These are phyloP conservation scores for Dipteronia dyeriana DNA, from an alignment of 345 rosid genomes.

Conservation along the genomic window DNA sequence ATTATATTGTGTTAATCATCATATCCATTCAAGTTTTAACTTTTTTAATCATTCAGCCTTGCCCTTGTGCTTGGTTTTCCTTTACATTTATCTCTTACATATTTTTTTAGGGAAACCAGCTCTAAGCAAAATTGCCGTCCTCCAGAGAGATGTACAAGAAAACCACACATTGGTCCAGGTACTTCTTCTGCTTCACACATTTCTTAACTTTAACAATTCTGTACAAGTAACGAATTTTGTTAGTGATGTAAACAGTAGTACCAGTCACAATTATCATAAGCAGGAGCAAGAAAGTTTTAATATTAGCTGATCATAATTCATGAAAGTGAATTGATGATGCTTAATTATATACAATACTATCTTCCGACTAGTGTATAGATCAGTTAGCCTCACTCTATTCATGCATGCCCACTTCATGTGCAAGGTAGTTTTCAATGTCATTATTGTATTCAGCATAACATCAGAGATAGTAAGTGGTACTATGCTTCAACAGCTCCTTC, in stretches of 20 bases:
- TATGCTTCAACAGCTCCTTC: not conserved
- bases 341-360: not conserved
- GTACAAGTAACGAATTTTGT: not conserved
- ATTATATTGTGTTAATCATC: not conserved
- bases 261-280: not conserved
- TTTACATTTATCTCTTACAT: not conserved
- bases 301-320: not conserved
- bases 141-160: constrained; percentile 57
- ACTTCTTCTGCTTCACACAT: constrained; percentile 14
- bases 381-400: not conserved
- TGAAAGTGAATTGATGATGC: constrained; percentile 3
- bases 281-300: not conserved
- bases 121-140: constrained; percentile 73
- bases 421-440: not conserved
- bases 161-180: constrained; percentile 72
- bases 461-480: not conserved
- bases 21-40: not conserved
- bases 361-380: not conserved
- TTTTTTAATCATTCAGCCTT: constrained; percentile 1
- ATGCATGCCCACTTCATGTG: not conserved
- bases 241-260: not conserved
- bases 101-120: constrained; percentile 59
- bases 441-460: not conserved
- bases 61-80: not conserved
- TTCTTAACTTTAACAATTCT: not conserved